Evolutionary conservation across 257 asterid species (phyloP), one percentile per base, ranked within the genome.

Genomic region (Plantago elongata): DNA sequence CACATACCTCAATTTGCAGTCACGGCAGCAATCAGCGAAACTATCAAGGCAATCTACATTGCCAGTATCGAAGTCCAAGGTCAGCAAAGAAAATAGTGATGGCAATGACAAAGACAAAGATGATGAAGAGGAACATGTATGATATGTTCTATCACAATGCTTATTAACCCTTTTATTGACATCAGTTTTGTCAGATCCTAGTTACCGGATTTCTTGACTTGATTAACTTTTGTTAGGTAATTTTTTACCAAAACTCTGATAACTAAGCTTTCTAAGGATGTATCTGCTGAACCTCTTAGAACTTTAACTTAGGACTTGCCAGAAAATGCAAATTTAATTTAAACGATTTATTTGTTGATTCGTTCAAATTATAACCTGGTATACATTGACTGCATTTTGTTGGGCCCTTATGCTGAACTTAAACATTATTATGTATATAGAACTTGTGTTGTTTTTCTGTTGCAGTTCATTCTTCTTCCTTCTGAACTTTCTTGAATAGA

Each of bases 1-100:
- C 86, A 86, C 97, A 17, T 92, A 83, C 66, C 93, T 89, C 66
- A 89, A 89, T 84, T 77, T 92, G 85, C 80, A 70, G 38, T 69
- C 83, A 2, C 76, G 77, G 60, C 89, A 80, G 65, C 91, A 76
- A 63, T 51, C 86, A 6, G 66, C 81, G 30, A 81, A 75, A 61
- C 56, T 59, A 34, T 61, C 85, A 1, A 69, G 77, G 44, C 90
- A 81, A 57, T 63, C 90, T 29, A 63, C 90, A 11, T 75, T 80
- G 78, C 86, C 96, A 22, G 57, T 87, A 17, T 80, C 84, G 9
- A 92, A 84, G 73, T 86, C 97, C 11, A 89, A 81, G 83, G 84
- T 84, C 40, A 61, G 92, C 77, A 88, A 83, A 77, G 98, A 91
- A 75, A 78, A 72, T 12, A 81, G 80, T 1, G 95, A 81, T 22